Evolutionary conservation across 2,329 filamentous ascomycete genomes (phyloP).

Genomic region (Apiospora arundinis): DNA sequence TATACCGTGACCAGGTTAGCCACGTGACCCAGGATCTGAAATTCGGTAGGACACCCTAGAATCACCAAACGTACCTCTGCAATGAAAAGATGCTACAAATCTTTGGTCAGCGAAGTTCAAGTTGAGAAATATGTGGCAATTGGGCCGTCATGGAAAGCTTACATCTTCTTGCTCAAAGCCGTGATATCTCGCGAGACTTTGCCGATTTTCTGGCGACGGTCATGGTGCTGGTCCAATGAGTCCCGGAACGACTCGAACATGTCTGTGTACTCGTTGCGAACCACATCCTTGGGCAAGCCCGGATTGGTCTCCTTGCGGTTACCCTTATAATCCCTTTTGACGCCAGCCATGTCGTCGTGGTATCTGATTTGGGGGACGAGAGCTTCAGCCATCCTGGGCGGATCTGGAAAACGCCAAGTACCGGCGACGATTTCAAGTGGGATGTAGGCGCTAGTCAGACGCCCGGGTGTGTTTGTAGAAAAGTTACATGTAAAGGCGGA

Average conservation of each 20-base stretch:
- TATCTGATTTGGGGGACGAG: constrained; percentile 32
- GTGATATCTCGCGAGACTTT: constrained; percentile 94
- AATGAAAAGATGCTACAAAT: constrained; percentile 77
- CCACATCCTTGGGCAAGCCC: constrained; percentile 39
- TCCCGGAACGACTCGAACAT: constrained; percentile 88
- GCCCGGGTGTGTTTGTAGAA: constrained; percentile 3
- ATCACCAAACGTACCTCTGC: constrained; percentile 65
- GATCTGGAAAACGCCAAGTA: constrained; percentile 15
- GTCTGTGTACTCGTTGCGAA: constrained; percentile 60
- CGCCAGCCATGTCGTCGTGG: constrained; percentile 48
- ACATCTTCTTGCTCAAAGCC: constrained; percentile 97
- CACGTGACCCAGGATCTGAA: not conserved
- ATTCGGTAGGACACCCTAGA: constrained; percentile 19
- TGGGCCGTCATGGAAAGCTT: constrained; percentile 37
- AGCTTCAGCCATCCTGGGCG: constrained; percentile 31
- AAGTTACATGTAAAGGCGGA: not conserved
- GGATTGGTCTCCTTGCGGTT: constrained; percentile 47
- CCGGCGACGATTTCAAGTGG: constrained; percentile 8
- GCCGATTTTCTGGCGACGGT: constrained; percentile 86
- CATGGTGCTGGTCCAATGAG: constrained; percentile 93
- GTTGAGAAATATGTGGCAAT: not conserved
- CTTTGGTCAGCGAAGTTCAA: constrained; percentile 16
- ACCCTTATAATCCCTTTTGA: constrained; percentile 62
- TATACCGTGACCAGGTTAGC: constrained; percentile 39
- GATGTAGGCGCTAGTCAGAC: not conserved